Percentiles rank a stretch among this genome's conserved stretches.
phyloP scores from a whole-genome alignment of 495 filamentous ascomycete genomes.

The Podospora appendiculata region DNA sequence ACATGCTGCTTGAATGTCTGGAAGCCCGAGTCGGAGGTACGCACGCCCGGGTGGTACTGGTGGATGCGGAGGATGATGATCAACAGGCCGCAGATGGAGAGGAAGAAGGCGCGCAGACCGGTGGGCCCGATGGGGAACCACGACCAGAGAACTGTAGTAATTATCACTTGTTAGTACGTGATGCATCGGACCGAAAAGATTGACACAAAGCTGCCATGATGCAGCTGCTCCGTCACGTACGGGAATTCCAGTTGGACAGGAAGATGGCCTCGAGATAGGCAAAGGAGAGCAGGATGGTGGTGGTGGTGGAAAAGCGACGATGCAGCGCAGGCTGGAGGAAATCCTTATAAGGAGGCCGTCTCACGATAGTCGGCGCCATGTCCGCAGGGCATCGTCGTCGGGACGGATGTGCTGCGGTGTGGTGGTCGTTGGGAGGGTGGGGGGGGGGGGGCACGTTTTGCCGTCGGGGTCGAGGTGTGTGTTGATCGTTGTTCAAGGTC shows the following conservation, averaged over 20 bases:
- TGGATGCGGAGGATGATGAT: conserved; percentile 73
- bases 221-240: conserved; percentile 26
- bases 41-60: conserved; percentile 68
- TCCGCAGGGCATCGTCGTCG: conserved; percentile 27
- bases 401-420: not conserved
- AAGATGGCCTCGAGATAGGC: conserved; percentile 70
- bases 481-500: no score
- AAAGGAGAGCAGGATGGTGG: conserved; percentile 52
- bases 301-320: conserved; percentile 72
- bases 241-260: conserved; percentile 61
- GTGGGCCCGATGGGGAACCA: conserved; percentile 77
- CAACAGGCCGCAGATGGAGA: conserved; percentile 63
- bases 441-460: no score
- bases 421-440: no score
- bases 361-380: conserved; percentile 34
- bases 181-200: no score
- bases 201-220: no score
- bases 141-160: conserved; percentile 61
- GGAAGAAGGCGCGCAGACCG: conserved; percentile 67
- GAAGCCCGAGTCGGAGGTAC: conserved; percentile 61
- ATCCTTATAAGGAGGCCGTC: conserved; percentile 62
- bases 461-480: no score
- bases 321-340: conserved; percentile 87
- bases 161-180: no score
- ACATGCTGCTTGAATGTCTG: conserved; percentile 51